Conservation (phyloP, 2,329 filamentous ascomycete species). For the Alternaria brassicae region DNA sequence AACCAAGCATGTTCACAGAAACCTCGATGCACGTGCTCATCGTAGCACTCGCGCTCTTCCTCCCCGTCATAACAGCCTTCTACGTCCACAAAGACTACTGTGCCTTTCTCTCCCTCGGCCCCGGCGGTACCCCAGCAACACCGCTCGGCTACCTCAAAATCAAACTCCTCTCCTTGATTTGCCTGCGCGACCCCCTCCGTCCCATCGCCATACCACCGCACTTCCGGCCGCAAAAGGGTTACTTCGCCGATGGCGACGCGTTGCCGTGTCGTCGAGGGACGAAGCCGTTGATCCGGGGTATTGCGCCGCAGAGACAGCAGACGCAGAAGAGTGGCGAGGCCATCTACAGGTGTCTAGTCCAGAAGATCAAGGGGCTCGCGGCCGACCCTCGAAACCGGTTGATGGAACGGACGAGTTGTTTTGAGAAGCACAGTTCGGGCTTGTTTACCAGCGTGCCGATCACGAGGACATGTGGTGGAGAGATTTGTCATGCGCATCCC, state of each 20-base stretch:
- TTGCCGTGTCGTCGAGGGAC: slow-evolving; percentile 69
- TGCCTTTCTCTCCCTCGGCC: slow-evolving; percentile 78
- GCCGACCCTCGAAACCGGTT: slow-evolving; percentile 40
- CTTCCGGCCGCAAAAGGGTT: slow-evolving; percentile 63
- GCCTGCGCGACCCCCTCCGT: slow-evolving; percentile 72
- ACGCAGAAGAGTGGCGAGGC: slow-evolving; percentile 68
- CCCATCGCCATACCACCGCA: slow-evolving; percentile 62
- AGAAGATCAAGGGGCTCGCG: slow-evolving; percentile 30
- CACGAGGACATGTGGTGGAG: slow-evolving; percentile 77
- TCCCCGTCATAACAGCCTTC: slow-evolving; percentile 39
- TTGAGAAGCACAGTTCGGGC: slow-evolving; percentile 82
- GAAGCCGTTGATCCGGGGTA: slow-evolving; percentile 73
- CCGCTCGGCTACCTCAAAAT: slow-evolving; percentile 75
- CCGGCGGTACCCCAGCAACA: slow-evolving; percentile 80
- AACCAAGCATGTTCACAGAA: slow-evolving; percentile 6
- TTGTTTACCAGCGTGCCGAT: slow-evolving; percentile 73
- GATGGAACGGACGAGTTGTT: slow-evolving; percentile 69
- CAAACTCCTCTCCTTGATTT: slow-evolving; percentile 74
- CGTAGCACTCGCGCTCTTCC: slow-evolving; percentile 19
- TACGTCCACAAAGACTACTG: slow-evolving; percentile 73
- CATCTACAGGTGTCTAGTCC: slow-evolving; percentile 49
- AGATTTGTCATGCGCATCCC: slow-evolving; percentile 81
- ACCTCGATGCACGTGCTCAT: slow-evolving; percentile 4
- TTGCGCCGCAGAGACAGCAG: slow-evolving; percentile 81
- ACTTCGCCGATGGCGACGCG: slow-evolving; percentile 55